These are phyloP conservation scores for Phalaenopsis hybrid DNA, from an alignment of 116 monocot species.

Conservation along the genomic window DNA sequence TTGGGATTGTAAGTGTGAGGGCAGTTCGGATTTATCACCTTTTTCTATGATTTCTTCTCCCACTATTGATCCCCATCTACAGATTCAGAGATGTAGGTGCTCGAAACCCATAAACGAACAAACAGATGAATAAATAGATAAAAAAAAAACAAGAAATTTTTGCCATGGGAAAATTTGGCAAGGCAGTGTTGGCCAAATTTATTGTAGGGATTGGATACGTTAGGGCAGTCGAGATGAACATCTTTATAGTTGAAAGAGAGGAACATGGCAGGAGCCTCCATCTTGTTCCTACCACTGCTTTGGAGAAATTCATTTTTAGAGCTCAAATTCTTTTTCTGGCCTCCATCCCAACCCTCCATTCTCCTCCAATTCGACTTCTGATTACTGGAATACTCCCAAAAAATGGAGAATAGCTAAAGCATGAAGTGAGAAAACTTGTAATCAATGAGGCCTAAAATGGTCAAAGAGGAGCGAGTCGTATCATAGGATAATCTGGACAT, in stretches of 20 bases:
- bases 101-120: neutral
- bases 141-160: neutral
- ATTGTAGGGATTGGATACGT: constrained; percentile 12
- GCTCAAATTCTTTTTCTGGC: neutral
- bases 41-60: neutral
- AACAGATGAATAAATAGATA: too few relatives aligned
- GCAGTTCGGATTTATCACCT: constrained; percentile 6
- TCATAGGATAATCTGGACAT: too few relatives aligned
- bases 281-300: neutral
- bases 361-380: neutral
- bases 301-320: too few relatives aligned
- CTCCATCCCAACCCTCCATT: constrained; percentile 4
- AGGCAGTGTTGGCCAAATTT: constrained; percentile 9
- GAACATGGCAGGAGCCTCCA: constrained; percentile 6
- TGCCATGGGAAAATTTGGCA: neutral
- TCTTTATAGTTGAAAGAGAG: constrained; percentile 4
- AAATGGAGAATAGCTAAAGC: too few relatives aligned
- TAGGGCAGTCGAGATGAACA: neutral
- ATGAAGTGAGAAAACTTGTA: too few relatives aligned
- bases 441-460: too few relatives aligned
- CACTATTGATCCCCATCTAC: neutral
- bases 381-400: too few relatives aligned
- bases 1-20: constrained; percentile 10
- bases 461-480: too few relatives aligned
- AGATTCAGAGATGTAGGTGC: neutral